Conservation (phyloP, 805 yeast genomes). For the Kluyveromyces starmeri region DNA sequence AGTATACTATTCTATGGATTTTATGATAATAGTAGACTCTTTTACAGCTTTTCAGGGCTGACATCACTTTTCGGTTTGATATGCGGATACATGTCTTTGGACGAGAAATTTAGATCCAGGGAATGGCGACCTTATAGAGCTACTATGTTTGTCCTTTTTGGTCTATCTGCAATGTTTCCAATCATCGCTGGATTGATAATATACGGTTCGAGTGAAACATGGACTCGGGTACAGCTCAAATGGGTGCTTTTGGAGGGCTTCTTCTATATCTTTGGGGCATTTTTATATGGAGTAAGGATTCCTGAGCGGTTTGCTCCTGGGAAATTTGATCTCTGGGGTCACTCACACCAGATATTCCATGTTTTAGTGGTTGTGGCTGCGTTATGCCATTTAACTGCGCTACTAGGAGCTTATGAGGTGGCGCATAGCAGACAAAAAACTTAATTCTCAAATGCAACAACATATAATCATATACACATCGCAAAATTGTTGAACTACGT, state of each 20-base stretch:
- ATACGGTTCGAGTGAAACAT: slow-evolving; percentile 44
- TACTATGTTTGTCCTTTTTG: slow-evolving; percentile 68
- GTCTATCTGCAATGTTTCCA: slow-evolving; percentile 69
- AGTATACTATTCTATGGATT: slow-evolving; percentile 41
- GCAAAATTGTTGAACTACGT: no score
- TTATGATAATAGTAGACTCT: slow-evolving; percentile 35
- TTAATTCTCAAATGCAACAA: no score
- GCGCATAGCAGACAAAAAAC: no score
- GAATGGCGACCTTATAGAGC: slow-evolving; percentile 74
- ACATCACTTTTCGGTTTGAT: slow-evolving; percentile 48
- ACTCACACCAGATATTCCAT: slow-evolving; percentile 82
- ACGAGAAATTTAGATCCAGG: slow-evolving; percentile 57
- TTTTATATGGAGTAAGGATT: slow-evolving; percentile 62
- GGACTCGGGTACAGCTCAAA: slow-evolving; percentile 42
- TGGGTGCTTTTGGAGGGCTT: slow-evolving; percentile 66
- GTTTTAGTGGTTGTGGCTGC: slow-evolving; percentile 71
- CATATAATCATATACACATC: no score
- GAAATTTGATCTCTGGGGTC: slow-evolving; percentile 58
- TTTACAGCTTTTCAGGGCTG: slow-evolving; percentile 33
- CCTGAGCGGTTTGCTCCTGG: slow-evolving; percentile 71
- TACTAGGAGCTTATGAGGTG: slow-evolving; percentile 46
- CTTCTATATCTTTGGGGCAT: slow-evolving; percentile 72
- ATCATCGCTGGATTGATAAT: slow-evolving; percentile 41
- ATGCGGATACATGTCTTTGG: slow-evolving; percentile 57
- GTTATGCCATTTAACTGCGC: slow-evolving; percentile 57